Evolutionary conservation across 331 rosid species (phyloP), one percentile per base, ranked within the genome.

Genomic region (Malus hybrid): DNA sequence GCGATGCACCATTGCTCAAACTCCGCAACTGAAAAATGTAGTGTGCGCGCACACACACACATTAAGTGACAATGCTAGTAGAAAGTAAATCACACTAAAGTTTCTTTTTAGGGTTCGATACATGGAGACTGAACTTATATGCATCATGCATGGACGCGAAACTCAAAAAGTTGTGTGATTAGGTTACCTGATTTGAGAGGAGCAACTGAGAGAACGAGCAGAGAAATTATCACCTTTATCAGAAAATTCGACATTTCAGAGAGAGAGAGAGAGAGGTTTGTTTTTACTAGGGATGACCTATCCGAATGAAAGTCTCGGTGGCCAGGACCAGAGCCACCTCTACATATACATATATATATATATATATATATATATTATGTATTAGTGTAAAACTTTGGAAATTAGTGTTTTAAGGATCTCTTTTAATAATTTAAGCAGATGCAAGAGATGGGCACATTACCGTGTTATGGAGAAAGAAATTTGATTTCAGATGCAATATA

Each of bases 1-100:
- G 96, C 90, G 66, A 88, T 69, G 74, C 97, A 91, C 96, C 98
- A 93, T 77, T 85, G 87, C 84, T 90, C 88, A 16, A 48, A 78
- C 64, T 92, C 89, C 8, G 85, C 90, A 67, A 78, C 80, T 27
- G 33, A 29, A 31, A 28, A 62, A 69, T 77, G 11, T 46, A n/a
- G 0, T 24, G 50, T 18, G 16, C 6, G 31, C 16, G 0, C 16
- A 0, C 4, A 19, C 18, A 6, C 73, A 46, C 52, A 6, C 63
- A 20, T 57, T 20, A 57, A 60, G 54, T 48, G 54, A 48, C 54
- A 48, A 48, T 1, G 6, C 8, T 50, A 50, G 19, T 50, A 15
- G n/a, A 50, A 50, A 5, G 5, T 5, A 50, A 15, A 2, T 50
- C 6, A 50, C 6, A 15, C 56, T 22, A 12, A 32, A 34, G n/a